Base-by-base conservation (phyloP, 805 yeast genomes). In the Pichia exigua region DNA sequence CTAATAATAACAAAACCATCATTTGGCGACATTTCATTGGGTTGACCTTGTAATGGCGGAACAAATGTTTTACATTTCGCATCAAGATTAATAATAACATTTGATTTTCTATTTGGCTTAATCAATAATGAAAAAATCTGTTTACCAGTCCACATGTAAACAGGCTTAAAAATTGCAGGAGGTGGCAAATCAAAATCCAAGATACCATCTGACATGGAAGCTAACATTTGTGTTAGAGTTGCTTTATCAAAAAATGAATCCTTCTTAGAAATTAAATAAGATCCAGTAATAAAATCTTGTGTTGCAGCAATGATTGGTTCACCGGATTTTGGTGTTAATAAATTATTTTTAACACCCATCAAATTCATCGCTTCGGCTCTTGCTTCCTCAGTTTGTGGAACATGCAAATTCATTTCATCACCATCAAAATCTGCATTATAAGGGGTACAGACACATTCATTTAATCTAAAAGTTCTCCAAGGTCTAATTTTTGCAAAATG, bases 261-360 rank as follows among this genome's bases (percentile, higher is more conserved):
- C 69, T 94, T 95, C 61, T 87, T 89, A 1, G 97, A 86, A 42
- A 94, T 87, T 63, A 94, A 74, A 66, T 84, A 94, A 0, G 97
- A 89, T 20, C 98, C 99, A 7, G 98, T 91, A 62, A 94, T 94
- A 74, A 94, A 94, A 80, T 94, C 99, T 74, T 94, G 99, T 0
- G 99, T 94, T 10, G 99, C 99, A 0, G 99, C 99, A 76, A 94
- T 94, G 61, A 94, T 94, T 0, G 99, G 99, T 64, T 95, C 99
- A 61, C 99, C 99, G 32, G 96, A 87, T 64, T 91, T 88, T 11
- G 99, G 99, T 1, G 99, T 94, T 59, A 94, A 77, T 57, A 94
- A 73, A 65, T 94, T 94, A 65, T 91, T 87, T 62, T 94, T 94
- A 42, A 94, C 99, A 50, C 98, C 99, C 99, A 94, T 94, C 64